A percentile compares a stretch with the other conserved stretches of the same genome.
phyloP scores from a whole-genome alignment of 2,329 filamentous ascomycete species.

The Calonectria hawksworthii region DNA sequence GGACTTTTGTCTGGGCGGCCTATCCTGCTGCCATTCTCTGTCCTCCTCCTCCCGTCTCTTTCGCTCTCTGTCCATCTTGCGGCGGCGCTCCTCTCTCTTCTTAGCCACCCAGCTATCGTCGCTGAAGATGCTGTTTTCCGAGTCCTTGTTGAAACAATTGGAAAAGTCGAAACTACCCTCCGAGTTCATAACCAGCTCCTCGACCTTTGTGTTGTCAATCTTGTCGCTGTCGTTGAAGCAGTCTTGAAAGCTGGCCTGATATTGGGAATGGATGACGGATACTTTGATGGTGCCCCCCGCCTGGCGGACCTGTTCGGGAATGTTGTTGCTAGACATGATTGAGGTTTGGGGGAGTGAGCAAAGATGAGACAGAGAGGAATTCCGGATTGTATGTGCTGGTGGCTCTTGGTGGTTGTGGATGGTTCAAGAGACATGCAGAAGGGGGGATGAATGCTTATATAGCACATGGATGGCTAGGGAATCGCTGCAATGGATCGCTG shows the following conservation, averaged over 20 bases:
- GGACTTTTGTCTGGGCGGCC: neutral
- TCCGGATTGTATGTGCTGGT: neutral
- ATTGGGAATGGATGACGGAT: neutral
- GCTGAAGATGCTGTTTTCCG: neutral
- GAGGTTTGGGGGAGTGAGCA: neutral
- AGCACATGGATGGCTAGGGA: neutral
- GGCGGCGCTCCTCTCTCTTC: neutral
- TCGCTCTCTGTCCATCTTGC: neutral
- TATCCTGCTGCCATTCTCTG: neutral
- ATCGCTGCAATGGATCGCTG: neutral
- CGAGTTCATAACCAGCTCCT: neutral
- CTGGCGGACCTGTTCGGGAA: neutral
- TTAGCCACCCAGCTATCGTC: neutral
- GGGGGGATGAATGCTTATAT: neutral
- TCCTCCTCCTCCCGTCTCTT: neutral
- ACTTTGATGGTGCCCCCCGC: neutral
- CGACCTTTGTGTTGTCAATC: neutral
- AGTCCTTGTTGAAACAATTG: neutral
- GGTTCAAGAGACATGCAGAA: neutral
- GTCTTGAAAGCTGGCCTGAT: neutral
- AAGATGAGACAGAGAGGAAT: neutral
- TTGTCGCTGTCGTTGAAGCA: neutral
- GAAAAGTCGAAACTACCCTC: neutral
- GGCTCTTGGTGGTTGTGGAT: neutral
- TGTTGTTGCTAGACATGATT: neutral